These are phyloP conservation scores for Gossypium davidsonii DNA, from an alignment of 441 rosid species.

Conservation along the genomic window DNA sequence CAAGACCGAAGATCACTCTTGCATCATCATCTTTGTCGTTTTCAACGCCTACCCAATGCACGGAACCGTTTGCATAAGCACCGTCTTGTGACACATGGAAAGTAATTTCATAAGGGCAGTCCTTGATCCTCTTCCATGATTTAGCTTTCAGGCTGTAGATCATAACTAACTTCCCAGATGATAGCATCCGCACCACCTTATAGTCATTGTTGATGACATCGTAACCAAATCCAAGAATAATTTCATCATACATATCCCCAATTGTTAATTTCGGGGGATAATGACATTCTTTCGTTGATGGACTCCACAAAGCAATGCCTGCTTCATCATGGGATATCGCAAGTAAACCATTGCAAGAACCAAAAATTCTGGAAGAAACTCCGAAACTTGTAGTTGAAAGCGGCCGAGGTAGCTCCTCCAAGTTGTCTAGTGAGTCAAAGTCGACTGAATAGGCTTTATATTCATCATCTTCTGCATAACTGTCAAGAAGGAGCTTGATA, in stretches of 20 bases:
- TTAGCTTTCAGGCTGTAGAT: constrained; percentile 3
- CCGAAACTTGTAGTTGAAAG: neutral
- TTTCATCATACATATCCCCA: neutral
- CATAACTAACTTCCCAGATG: neutral
- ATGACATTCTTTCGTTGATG: neutral
- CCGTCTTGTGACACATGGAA: neutral
- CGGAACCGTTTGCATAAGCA: neutral
- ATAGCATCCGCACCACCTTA: neutral
- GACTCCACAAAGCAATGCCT: constrained; percentile 5
- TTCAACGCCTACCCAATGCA: neutral
- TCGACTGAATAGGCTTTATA: neutral
- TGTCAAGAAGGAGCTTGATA: neutral
- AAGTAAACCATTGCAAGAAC: constrained; percentile 6
- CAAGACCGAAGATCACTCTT: neutral
- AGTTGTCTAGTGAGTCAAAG: neutral
- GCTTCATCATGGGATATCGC: neutral
- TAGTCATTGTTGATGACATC: neutral
- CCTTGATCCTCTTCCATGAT: constrained; percentile 4
- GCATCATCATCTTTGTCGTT: neutral
- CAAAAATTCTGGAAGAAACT: neutral
- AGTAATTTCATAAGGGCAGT: neutral
- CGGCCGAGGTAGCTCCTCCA: neutral
- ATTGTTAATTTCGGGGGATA: neutral
- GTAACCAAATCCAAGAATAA: neutral
- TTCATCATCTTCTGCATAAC: neutral